phyloP scores from a whole-genome alignment of 345 rosid genomes.

The Acer saccharum region DNA sequence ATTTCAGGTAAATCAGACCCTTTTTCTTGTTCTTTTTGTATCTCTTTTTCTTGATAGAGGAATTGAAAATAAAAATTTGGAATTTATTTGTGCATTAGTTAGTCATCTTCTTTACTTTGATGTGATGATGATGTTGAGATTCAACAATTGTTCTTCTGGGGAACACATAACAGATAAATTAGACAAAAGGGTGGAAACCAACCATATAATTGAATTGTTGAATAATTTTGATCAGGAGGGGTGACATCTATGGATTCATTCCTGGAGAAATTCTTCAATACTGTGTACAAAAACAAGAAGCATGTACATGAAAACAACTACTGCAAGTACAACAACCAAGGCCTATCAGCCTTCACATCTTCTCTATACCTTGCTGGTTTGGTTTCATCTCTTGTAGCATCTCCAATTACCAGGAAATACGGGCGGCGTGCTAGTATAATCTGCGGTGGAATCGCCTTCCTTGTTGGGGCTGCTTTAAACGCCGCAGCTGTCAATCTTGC shows the following conservation, averaged over 20 bases:
- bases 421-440: conserved; percentile 85
- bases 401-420: conserved; percentile 70
- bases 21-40: not conserved
- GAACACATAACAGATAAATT: not conserved
- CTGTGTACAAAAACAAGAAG: conserved; percentile 62
- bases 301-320: conserved; percentile 87
- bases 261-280: conserved; percentile 67
- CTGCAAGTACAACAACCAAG: conserved; percentile 84
- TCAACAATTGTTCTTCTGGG: too few species aligned
- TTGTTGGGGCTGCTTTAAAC: conserved; percentile 68
- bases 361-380: conserved; percentile 90
- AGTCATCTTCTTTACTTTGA: not conserved
- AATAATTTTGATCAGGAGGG: conserved; percentile 57
- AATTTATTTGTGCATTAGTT: not conserved
- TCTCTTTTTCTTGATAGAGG: not conserved
- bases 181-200: not conserved
- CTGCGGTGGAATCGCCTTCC: conserved; percentile 83
- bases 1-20: conserved; percentile 58
- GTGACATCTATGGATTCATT: conserved; percentile 88
- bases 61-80: conserved; percentile 7
- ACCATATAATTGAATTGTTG: not conserved
- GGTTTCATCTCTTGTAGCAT: conserved; percentile 76
- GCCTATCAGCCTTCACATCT: conserved; percentile 85
- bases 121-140: too few species aligned
- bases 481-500: conserved; percentile 66